Conservation (phyloP, 2,329 filamentous ascomycete species). For the Colletotrichum costaricense region DNA sequence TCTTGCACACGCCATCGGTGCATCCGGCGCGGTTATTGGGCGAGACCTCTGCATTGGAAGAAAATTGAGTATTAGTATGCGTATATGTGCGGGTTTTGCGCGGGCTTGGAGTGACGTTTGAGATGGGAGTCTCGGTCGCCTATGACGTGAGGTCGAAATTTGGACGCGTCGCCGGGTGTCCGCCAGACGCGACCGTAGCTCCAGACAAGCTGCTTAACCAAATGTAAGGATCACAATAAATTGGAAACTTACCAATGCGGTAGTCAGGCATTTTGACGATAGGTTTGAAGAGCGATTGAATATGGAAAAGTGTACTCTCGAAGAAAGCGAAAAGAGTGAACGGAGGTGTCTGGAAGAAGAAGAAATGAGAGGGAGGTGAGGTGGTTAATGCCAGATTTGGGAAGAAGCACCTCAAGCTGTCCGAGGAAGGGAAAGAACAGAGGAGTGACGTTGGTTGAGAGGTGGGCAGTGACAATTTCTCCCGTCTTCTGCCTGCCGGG, state of each 20-base stretch:
- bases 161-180: constrained; percentile 1
- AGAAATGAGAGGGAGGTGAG: neutral
- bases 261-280: constrained; percentile 55
- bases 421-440: neutral
- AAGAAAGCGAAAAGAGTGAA: neutral
- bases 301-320: neutral
- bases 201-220: neutral
- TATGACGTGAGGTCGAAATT: constrained; percentile 26
- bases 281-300: neutral
- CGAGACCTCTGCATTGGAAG: constrained; percentile 71
- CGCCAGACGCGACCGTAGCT: neutral
- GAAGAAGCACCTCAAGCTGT: neutral
- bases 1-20: constrained; percentile 79
- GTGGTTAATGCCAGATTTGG: constrained; percentile 1
- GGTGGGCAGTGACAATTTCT: neutral
- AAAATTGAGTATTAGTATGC: constrained; percentile 17
- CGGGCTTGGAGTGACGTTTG: neutral
- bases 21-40: constrained; percentile 79
- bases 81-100: constrained; percentile 5
- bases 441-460: constrained; percentile 4
- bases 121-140: neutral
- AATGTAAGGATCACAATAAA: neutral
- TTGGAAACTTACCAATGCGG: constrained; percentile 55
- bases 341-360: constrained; percentile 9
- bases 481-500: neutral